Conservation (phyloP, 176 grass and related monocot genomes). For the Carex pumila region DNA sequence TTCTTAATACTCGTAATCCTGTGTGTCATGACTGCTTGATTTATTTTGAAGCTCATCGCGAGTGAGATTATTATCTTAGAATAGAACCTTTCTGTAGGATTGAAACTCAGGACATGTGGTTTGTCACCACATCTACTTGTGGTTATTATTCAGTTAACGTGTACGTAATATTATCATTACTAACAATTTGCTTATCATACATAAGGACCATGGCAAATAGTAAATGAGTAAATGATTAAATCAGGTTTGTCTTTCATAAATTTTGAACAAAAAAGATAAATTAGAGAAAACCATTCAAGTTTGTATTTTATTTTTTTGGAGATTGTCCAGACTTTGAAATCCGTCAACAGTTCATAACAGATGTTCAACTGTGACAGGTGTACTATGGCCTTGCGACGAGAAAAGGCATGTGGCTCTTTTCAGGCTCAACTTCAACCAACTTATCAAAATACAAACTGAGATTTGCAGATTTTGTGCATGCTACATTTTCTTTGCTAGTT, state of each 20-base stretch:
- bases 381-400: conserved; percentile 66
- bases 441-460: conserved; percentile 51
- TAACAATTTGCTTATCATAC: not conserved
- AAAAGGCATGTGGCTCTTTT: conserved; percentile 43
- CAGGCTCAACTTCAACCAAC: conserved; percentile 39
- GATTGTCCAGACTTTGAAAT: not conserved
- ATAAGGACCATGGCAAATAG: not conserved
- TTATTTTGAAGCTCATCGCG: not conserved
- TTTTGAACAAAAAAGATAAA: not conserved
- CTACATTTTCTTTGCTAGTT: conserved; percentile 42
- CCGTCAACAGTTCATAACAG: not conserved
- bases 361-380: conserved; percentile 21
- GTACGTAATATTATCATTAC: not conserved
- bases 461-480: conserved; percentile 57
- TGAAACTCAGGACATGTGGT: not conserved
- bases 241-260: not conserved
- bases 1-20: not conserved
- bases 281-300: not conserved
- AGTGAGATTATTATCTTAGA: not conserved
- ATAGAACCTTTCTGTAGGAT: not conserved
- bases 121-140: not conserved
- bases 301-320: not conserved
- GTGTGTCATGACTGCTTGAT: not conserved
- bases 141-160: no score
- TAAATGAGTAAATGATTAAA: not conserved